Evolutionary conservation across 2,329 filamentous ascomycete species (phyloP).

Genomic region (Arthrobotrys musiformis): DNA sequence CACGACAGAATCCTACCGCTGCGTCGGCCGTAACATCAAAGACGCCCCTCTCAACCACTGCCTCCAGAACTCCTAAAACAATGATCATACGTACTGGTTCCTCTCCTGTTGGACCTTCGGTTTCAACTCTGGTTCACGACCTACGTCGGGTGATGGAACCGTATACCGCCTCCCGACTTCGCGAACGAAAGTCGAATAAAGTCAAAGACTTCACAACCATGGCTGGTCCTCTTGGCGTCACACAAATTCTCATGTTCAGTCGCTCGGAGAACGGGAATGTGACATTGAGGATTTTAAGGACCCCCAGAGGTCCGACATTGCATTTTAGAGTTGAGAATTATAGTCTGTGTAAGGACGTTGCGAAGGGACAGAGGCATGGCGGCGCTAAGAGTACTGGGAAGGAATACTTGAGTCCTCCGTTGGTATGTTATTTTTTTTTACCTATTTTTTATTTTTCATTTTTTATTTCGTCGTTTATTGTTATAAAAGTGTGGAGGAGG

Average conservation of each 20-base stretch:
- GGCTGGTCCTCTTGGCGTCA: constrained; percentile 92
- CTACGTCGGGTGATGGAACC: constrained; percentile 95
- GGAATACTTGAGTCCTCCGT: constrained; percentile 83
- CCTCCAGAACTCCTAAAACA: constrained; percentile 80
- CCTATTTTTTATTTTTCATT: background rate
- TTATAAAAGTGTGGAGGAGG: no score
- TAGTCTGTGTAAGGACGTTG: constrained; percentile 89
- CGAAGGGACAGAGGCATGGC: constrained; percentile 71
- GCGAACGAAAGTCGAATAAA: constrained; percentile 87
- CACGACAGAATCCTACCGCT: constrained; percentile 67
- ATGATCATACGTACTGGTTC: constrained; percentile 99
- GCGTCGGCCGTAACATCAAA: constrained; percentile 64
- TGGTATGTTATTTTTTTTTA: constrained; percentile 67
- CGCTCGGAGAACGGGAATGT: constrained; percentile 89
- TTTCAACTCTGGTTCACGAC: constrained; percentile 91
- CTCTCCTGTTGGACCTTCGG: constrained; percentile 87
- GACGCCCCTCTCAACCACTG: constrained; percentile 71
- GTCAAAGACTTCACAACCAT: constrained; percentile 93
- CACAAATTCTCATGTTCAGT: constrained; percentile 92
- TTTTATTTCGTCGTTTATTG: no score
- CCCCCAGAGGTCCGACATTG: constrained; percentile 89
- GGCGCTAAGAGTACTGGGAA: constrained; percentile 75
- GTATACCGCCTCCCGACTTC: constrained; percentile 86
- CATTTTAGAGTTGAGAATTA: constrained; percentile 96
- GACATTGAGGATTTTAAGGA: constrained; percentile 86